phyloP scores from a whole-genome alignment of 208 protist genomes.

The Trypanosomatidae sp. region DNA sequence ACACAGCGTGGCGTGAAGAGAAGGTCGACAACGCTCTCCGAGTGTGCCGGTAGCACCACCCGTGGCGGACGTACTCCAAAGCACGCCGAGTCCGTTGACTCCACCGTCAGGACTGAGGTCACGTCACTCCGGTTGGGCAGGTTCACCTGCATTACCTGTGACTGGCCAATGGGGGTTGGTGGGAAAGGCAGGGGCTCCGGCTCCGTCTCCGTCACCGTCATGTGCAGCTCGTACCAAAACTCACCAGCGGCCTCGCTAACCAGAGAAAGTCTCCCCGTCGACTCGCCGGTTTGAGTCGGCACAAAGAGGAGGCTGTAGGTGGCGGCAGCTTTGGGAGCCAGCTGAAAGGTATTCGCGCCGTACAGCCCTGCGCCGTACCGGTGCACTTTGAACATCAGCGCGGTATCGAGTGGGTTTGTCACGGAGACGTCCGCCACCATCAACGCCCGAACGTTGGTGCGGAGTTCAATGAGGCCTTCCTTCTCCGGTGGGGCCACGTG shows the following conservation, averaged over 20 bases:
- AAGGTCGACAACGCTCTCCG: constrained; percentile 57
- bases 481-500: constrained; percentile 76
- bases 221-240: constrained; percentile 93
- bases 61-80: constrained; percentile 50
- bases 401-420: constrained; percentile 74
- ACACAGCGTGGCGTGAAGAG: constrained; percentile 82
- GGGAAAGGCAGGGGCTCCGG: constrained; percentile 74
- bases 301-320: constrained; percentile 86
- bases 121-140: constrained; percentile 77
- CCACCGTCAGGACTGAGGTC: constrained; percentile 54
- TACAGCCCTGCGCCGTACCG: constrained; percentile 74
- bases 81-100: constrained; percentile 62
- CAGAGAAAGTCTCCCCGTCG: constrained; percentile 81
- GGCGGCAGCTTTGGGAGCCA: constrained; percentile 42
- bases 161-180: constrained; percentile 67
- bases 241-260: constrained; percentile 90
- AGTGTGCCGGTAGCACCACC: constrained; percentile 54
- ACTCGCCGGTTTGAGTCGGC: constrained; percentile 74
- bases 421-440: constrained; percentile 88
- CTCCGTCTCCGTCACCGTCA: constrained; percentile 68
- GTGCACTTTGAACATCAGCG: constrained; percentile 78
- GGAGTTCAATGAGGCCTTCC: constrained; percentile 83
- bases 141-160: constrained; percentile 45
- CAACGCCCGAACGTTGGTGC: constrained; percentile 77
- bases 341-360: constrained; percentile 69